Base-by-base conservation (phyloP, 805 yeast genomes). In the Schwanniomyces occidentalis region DNA sequence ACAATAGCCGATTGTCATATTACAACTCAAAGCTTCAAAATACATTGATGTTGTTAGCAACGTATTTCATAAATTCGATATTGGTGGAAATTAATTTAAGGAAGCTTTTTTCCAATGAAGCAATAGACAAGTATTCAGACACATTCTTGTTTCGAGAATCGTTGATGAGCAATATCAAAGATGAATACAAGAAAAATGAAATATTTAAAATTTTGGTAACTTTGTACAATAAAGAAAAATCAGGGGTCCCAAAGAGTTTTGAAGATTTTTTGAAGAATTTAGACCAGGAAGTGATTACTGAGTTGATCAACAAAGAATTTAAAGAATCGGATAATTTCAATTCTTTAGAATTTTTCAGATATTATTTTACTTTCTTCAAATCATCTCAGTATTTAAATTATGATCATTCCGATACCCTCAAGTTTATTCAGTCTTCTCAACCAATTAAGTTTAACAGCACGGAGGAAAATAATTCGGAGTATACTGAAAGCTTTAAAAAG, bases 371-470 rank as follows among this genome's bases (percentile, higher is more conserved):
- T 30, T 38, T 48, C 29, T 44, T 44, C 46, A 61, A 60, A 31
- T 58, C 69, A 6, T 59, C 61, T 0, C 56, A 61, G 19, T 55
- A 51, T 41, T 50, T 63, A 23, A 63, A 58, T 35, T 61, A 62
- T 37, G 58, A 54, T 5, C 47, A 54, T 22, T 48, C 63, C 1
- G 71, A 65, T 29, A 47, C 54, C 2, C 33, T 45, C 5, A 44
- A 41, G n/a, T 40, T 39, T 23, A 40, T 58, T 2, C 54, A 45
- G 27, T 30, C 45, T n/a, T 13, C 21, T 20, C 27, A 24, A 8
- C 42, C 33, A 8, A 32, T 46, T 3, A 21, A 30, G n/a, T 48
- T 52, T 16, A 29, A 40, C 10, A 37, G 37, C 13, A 35, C 41
- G 2, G 31, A 28, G 13, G 44, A 40, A 9, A 41, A 46, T 29